These are phyloP conservation scores for Mycena alexandri DNA, from an alignment of 768 basidiomycete species.

Conservation along the genomic window DNA sequence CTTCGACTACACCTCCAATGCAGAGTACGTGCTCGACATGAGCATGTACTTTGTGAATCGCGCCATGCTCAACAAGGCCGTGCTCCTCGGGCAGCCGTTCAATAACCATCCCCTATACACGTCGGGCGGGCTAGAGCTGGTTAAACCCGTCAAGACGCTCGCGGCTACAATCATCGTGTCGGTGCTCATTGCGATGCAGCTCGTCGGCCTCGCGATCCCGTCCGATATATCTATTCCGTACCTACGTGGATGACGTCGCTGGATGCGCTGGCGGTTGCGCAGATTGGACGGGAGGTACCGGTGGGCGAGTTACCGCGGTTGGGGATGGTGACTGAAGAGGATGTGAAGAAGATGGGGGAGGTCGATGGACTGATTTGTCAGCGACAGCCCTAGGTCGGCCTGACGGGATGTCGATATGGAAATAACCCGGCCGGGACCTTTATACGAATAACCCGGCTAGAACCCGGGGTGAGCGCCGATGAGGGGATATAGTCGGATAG, in stretches of 20 bases:
- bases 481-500: too few species aligned
- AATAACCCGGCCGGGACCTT: too few species aligned
- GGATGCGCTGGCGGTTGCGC: slow-evolving; percentile 7
- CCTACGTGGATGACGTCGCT: slow-evolving; percentile 11
- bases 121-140: background rate
- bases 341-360: background rate
- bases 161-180: slow-evolving; percentile 10
- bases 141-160: slow-evolving; percentile 10
- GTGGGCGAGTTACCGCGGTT: slow-evolving; percentile 11
- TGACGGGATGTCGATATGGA: too few species aligned
- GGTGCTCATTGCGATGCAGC: slow-evolving; percentile 15
- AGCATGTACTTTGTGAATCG: slow-evolving; percentile 10
- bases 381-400: too few species aligned
- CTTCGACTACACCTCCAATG: background rate
- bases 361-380: slow-evolving; percentile 8
- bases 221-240: slow-evolving; percentile 12
- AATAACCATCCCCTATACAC: background rate
- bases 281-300: background rate
- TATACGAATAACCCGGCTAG: too few species aligned
- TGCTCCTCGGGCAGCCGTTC: background rate
- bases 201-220: background rate
- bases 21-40: slow-evolving; percentile 16
- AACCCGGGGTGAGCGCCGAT: too few species aligned
- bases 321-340: slow-evolving; percentile 9
- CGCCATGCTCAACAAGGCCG: slow-evolving; percentile 11